Percentiles rank a stretch among this genome's conserved stretches.
Evolutionary conservation across 345 rosid genomes (phyloP).

Genomic region (Cardamine resedifolia): DNA sequence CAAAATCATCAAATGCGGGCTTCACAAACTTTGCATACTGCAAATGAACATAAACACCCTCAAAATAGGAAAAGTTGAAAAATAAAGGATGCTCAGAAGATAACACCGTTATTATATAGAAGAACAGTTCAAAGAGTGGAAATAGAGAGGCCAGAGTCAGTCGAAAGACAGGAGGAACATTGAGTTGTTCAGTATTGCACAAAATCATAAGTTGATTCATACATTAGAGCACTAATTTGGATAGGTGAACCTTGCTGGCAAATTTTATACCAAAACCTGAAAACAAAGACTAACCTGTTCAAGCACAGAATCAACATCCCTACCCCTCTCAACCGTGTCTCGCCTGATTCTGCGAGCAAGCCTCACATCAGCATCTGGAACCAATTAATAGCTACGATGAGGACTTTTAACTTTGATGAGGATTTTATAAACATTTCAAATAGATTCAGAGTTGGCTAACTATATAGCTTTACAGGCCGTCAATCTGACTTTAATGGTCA

Average conservation of each 20-base stretch:
- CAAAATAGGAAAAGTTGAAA: constrained; percentile 2
- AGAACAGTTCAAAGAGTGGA: not conserved
- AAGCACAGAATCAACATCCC: constrained; percentile 95
- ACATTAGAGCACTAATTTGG: not conserved
- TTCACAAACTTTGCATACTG: constrained; percentile 98
- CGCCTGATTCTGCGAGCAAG: constrained; percentile 99
- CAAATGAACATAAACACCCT: constrained; percentile 33
- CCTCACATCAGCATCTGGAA: constrained; percentile 99
- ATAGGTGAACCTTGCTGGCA: not conserved
- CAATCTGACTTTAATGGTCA: not conserved
- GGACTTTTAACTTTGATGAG: not conserved
- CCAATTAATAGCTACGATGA: constrained; percentile 35
- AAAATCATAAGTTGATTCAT: not conserved
- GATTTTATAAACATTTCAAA: not conserved
- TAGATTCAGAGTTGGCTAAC: not conserved
- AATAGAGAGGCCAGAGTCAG: not conserved
- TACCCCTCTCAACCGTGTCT: constrained; percentile 94
- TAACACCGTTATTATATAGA: not conserved
- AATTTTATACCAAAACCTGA: not conserved
- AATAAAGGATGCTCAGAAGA: constrained; percentile 14
- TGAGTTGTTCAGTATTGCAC: not conserved
- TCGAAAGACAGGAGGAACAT: not conserved
- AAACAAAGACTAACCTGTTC: constrained; percentile 67
- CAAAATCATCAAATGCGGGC: constrained; percentile 99
- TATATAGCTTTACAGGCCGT: not conserved